phyloP scores from a whole-genome alignment of 192 early-diverging fungal genomes.

The Gonapodya prolifera region DNA sequence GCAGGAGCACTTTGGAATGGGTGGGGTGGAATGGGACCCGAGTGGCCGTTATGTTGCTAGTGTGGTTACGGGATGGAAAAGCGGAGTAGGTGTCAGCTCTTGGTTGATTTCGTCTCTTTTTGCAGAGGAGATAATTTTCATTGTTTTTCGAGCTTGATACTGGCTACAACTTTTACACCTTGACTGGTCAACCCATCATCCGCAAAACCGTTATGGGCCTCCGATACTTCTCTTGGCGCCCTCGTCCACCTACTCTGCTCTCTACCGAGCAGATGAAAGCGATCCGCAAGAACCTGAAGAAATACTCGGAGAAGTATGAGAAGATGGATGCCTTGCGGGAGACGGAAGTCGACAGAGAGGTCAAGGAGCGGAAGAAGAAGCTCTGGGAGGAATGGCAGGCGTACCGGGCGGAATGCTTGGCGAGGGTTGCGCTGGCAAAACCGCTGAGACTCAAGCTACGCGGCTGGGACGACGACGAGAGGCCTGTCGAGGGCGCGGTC shows the following conservation, averaged over 20 bases:
- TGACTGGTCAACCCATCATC: constrained; percentile 68
- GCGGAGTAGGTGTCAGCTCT: constrained; percentile 36
- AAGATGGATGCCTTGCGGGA: constrained; percentile 68
- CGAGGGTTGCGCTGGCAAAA: constrained; percentile 39
- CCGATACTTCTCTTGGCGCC: constrained; percentile 93
- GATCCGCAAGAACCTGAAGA: constrained; percentile 83
- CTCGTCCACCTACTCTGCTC: constrained; percentile 74
- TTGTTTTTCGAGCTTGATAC: constrained; percentile 49
- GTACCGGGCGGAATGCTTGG: constrained; percentile 54
- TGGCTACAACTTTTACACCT: constrained; percentile 86
- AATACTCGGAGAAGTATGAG: constrained; percentile 79
- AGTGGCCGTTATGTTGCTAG: constrained; percentile 89
- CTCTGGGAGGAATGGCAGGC: constrained; percentile 73
- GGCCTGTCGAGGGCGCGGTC: constrained; percentile 49
- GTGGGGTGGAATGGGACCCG: constrained; percentile 97
- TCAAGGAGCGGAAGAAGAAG: constrained; percentile 57
- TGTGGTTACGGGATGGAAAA: constrained; percentile 75
- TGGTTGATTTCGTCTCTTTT: not conserved
- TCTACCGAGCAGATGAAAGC: constrained; percentile 66
- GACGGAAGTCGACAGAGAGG: constrained; percentile 57
- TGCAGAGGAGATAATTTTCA: constrained; percentile 3
- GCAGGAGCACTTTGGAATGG: constrained; percentile 87
- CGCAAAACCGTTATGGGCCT: constrained; percentile 65
- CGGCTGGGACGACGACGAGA: constrained; percentile 38
- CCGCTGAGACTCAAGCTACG: constrained; percentile 40